Conservation (phyloP, 192 early-diverging fungal species). For the Coemansia reversa region DNA sequence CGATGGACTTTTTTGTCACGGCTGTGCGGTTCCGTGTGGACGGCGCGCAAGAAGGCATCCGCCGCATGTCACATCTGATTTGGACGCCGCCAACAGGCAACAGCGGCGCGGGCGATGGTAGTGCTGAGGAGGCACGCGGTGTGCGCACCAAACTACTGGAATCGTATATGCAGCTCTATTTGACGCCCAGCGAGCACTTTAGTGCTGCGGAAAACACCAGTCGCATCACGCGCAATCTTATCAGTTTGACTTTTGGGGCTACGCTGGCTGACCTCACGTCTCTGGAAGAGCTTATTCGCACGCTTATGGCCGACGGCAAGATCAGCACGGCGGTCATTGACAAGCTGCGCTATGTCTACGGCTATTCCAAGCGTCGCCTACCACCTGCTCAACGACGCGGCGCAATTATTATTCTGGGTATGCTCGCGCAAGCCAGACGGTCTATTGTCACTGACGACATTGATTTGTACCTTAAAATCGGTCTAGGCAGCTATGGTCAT, state of each 20-base stretch:
- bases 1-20: conserved; percentile 92
- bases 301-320: conserved; percentile 64
- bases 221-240: conserved; percentile 58
- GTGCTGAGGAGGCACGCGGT: conserved; percentile 67
- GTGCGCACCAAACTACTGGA: conserved; percentile 73
- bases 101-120: conserved; percentile 18
- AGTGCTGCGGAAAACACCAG: conserved; percentile 48
- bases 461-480: conserved; percentile 79
- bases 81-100: conserved; percentile 67
- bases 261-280: conserved; percentile 94
- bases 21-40: conserved; percentile 86
- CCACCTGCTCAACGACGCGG: conserved; percentile 75
- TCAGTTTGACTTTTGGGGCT: conserved; percentile 78
- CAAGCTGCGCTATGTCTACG: conserved; percentile 81
- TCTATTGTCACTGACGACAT: conserved; percentile 83
- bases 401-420: conserved; percentile 89
- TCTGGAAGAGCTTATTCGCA: conserved; percentile 85
- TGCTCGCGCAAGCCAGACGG: conserved; percentile 85
- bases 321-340: conserved; percentile 71
- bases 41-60: conserved; percentile 77
- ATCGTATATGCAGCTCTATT: conserved; percentile 76
- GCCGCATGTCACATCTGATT: conserved; percentile 94
- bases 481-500: conserved; percentile 80
- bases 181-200: conserved; percentile 58
- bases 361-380: conserved; percentile 62